A percentile compares a stretch with the other conserved stretches of the same genome.
phyloP scores from a whole-genome alignment of 208 protist species.

The Leishmania mexicana region DNA sequence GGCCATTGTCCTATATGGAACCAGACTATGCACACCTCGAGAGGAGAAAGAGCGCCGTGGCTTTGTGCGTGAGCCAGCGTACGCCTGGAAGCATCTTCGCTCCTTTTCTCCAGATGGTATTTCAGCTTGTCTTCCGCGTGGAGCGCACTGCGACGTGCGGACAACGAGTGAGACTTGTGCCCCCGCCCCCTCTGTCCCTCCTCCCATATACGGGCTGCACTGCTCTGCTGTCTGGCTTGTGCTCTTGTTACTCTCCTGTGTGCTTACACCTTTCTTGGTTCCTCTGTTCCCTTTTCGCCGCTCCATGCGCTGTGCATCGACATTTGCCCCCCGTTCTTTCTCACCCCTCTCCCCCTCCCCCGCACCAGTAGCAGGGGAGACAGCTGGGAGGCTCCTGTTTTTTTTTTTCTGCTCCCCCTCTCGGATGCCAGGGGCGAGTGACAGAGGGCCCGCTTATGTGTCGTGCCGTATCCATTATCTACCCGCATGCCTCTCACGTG shows the following conservation, averaged over 20 bases:
- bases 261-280: not conserved
- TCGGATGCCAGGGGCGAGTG: conserved; percentile 2
- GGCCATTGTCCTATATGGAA: not conserved
- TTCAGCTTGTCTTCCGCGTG: not conserved
- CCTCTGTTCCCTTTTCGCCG: not conserved
- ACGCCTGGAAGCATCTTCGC: not conserved
- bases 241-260: not conserved
- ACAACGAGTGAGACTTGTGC: not conserved
- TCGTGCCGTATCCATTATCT: conserved; percentile 6
- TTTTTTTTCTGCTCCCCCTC: not conserved
- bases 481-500: conserved; percentile 2
- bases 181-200: not conserved
- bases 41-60: not conserved
- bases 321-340: not conserved
- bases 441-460: not conserved
- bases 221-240: not conserved
- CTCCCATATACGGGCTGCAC: not conserved
- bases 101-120: not conserved
- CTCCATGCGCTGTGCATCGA: not conserved
- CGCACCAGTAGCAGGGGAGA: not conserved
- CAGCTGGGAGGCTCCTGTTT: not conserved
- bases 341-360: not conserved
- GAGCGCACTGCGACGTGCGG: not conserved
- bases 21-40: not conserved
- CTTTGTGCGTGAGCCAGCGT: not conserved